Evolutionary conservation across 2,329 filamentous ascomycete species (phyloP), one percentile per base, ranked within the genome.

Genomic region (Samsoniella hepiali): DNA sequence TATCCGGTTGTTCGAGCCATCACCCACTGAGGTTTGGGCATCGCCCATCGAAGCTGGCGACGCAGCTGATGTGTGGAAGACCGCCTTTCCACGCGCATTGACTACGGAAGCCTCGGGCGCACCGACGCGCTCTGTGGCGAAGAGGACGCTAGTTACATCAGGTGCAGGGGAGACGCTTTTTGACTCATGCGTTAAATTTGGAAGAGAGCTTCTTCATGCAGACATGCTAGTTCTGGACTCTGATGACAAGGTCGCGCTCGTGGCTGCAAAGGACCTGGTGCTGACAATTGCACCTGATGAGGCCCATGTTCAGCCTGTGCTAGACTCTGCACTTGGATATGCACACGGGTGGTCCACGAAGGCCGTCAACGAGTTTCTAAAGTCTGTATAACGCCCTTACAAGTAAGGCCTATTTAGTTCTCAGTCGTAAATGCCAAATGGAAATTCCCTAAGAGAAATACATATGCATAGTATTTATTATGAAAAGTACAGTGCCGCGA

Each of bases 311-410:
- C 55, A 58, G 42, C 55, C 55, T 1, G 44, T 58, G 6, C 44
- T 58, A 15, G 55, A 58, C 36, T 58, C 55, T 15, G 55, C 55
- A n/a, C 40, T 58, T n/a, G 31, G 55, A 34, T 58, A 47, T 36
- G 9, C 55, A 27, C 10, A 47, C 13, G 55, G 55, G 32, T 15
- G 40, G 29, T 47, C 55, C 9, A 58, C 36, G 44, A 58, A 27
- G 31, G 29, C 42, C 1, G 4, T 47, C 29, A 27, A 15, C 29
- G 8, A 7, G 10, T 58, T 58, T 15, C 42, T 58, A 13, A 15
- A 47, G 9, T 58, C 42, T 8, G 32, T 55, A 0, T 55, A 40
- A 54, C 11, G n/a, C 11, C 13, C 3, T 40, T 3, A 38, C 9
- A 15, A 40, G 38, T 3, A 40, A 15, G 3, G 10, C 13, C 38